A percentile compares a stretch with the other conserved stretches of the same genome.
Evolutionary conservation across 164 flowering plant species (phyloP).

Genomic region (Platanus orientalis): DNA sequence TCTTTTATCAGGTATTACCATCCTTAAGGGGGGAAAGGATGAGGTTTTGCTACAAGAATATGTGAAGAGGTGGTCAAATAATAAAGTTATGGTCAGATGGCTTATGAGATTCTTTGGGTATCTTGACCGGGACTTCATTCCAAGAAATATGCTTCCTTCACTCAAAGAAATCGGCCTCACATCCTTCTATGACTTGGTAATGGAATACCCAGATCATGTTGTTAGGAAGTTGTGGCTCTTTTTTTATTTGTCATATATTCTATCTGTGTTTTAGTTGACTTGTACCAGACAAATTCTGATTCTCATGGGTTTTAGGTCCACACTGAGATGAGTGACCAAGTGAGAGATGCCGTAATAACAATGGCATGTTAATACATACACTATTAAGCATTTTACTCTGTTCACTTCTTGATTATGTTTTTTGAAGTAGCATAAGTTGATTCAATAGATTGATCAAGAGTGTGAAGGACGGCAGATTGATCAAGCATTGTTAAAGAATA

Average conservation of each 20-base stretch:
- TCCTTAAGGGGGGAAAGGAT: conserved; percentile 12
- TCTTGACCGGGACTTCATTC: conserved; percentile 30
- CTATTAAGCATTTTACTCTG: background rate
- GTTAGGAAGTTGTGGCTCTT: no score
- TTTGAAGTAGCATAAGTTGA: background rate
- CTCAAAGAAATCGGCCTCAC: background rate
- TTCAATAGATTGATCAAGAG: conserved; percentile 31
- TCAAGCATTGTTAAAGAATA: conserved; percentile 39
- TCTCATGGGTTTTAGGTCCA: background rate
- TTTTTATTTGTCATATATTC: no score
- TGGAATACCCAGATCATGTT: background rate
- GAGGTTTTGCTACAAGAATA: conserved; percentile 32
- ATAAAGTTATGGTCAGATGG: conserved; percentile 36
- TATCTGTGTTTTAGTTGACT: background rate
- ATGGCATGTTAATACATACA: background rate
- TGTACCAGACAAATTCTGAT: background rate
- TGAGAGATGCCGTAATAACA: background rate
- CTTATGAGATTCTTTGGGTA: conserved; percentile 30
- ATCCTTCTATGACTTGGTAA: background rate
- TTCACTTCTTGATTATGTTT: background rate
- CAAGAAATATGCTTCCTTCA: background rate
- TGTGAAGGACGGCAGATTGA: conserved; percentile 47
- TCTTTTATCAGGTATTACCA: background rate
- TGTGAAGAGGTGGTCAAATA: conserved; percentile 32
- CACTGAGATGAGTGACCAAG: background rate